These are phyloP conservation scores for Mallotus repandus DNA, from an alignment of 441 rosid species.

Conservation along the genomic window DNA sequence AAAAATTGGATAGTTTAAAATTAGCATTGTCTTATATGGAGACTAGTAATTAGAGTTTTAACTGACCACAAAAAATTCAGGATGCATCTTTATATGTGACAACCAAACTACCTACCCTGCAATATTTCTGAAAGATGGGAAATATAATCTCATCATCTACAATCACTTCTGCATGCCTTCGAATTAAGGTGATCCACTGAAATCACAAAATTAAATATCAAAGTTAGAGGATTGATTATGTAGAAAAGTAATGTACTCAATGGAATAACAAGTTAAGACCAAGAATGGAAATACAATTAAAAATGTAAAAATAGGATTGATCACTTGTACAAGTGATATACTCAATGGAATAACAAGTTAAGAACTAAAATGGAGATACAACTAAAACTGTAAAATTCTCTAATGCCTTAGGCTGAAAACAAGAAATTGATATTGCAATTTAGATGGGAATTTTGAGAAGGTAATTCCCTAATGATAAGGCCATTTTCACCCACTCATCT, in stretches of 20 bases:
- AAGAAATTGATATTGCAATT: too few relatives aligned
- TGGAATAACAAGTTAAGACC: too few relatives aligned
- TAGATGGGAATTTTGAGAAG: too few relatives aligned
- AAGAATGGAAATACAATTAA: too few relatives aligned
- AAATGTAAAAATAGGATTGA: not conserved
- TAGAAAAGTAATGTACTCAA: not conserved
- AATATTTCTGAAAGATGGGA: constrained; percentile 66
- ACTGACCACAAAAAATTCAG: not conserved
- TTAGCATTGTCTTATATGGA: not conserved
- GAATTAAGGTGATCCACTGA: constrained; percentile 81
- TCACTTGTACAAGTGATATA: too few relatives aligned
- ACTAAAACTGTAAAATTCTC: too few relatives aligned
- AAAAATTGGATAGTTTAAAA: not conserved
- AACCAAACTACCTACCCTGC: constrained; percentile 58
- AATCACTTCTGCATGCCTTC: constrained; percentile 79
- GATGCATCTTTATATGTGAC: constrained; percentile 11
- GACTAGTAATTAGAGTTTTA: not conserved
- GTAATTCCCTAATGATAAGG: too few relatives aligned
- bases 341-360: too few relatives aligned
- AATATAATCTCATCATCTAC: constrained; percentile 69
- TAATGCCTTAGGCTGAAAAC: too few relatives aligned
- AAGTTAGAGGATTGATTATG: not conserved
- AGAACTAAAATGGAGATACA: too few relatives aligned
- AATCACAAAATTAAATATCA: constrained; percentile 24
- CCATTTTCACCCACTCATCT: not conserved